Conservation (phyloP, 257 asterid species). For the Przewalskia tangutica region DNA sequence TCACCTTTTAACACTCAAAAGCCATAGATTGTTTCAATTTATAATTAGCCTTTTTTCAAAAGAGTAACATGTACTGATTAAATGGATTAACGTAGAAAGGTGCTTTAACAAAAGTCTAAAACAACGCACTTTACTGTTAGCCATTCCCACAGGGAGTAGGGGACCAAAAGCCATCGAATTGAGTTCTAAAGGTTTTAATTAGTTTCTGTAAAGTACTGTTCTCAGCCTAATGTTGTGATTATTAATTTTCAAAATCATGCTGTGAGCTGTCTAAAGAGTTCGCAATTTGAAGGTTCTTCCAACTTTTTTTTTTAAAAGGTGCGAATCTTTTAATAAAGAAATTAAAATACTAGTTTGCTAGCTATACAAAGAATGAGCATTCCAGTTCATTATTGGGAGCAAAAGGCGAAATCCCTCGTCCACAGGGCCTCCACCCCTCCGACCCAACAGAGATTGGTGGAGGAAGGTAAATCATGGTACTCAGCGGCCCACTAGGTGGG, state of each 20-base stretch:
- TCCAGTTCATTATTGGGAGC: too few species aligned
- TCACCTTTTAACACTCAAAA: neutral
- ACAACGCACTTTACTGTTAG: neutral
- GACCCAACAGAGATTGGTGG: too few species aligned
- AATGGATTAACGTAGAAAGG: neutral
- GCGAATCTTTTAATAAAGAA: neutral
- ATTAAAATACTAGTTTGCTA: too few species aligned
- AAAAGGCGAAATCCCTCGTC: too few species aligned
- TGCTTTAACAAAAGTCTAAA: neutral
- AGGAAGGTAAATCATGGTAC: too few species aligned
- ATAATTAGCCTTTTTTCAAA: neutral
- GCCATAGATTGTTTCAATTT: neutral
- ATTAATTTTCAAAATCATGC: neutral
- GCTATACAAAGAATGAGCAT: too few species aligned
- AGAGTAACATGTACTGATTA: neutral
- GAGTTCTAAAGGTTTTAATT: neutral
- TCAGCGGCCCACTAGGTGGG: too few species aligned
- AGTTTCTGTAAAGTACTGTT: neutral
- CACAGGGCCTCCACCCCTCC: too few species aligned
- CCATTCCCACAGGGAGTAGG: neutral
- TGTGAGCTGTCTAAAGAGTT: neutral
- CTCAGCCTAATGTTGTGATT: neutral
- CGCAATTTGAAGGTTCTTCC: neutral
- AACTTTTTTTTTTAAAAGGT: neutral
- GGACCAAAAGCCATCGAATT: neutral